phyloP scores from a whole-genome alignment of 83 land plant species.

The Picea abies region DNA sequence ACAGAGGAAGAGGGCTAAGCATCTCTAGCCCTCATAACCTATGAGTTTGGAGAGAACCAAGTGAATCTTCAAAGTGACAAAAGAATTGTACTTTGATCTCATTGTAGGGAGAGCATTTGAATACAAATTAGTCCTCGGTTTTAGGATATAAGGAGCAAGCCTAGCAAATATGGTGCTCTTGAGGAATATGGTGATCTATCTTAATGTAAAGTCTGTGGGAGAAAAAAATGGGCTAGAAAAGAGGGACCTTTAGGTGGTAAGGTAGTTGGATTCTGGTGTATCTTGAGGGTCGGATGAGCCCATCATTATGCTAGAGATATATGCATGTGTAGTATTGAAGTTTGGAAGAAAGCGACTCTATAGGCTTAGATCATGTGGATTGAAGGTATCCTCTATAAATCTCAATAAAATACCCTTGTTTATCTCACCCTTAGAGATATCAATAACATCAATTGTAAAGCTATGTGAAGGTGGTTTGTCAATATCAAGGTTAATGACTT shows the following conservation, averaged over 20 bases:
- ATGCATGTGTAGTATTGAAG: neutral
- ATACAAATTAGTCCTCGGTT: too few species aligned
- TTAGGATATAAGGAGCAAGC: too few species aligned
- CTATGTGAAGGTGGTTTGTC: neutral
- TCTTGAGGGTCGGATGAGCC: neutral
- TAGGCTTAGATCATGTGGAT: neutral
- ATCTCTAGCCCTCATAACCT: too few species aligned
- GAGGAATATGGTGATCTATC: neutral
- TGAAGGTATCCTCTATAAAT: neutral
- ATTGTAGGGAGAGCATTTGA: too few species aligned
- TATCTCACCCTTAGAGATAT: neutral
- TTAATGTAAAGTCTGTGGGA: neutral
- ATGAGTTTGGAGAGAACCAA: too few species aligned
- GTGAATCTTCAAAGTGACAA: too few species aligned
- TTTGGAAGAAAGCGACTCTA: too few species aligned
- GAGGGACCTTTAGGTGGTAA: neutral
- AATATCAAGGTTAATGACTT: neutral
- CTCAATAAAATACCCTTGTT: neutral
- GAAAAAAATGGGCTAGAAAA: neutral
- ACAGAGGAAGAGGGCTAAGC: too few species aligned
- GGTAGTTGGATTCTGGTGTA: neutral
- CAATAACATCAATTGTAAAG: neutral
- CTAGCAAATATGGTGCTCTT: too few species aligned
- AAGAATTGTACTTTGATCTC: too few species aligned
- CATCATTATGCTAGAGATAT: neutral